Base-by-base conservation (phyloP, 768 basidiomycete species). In the Favolaschia claudopus region DNA sequence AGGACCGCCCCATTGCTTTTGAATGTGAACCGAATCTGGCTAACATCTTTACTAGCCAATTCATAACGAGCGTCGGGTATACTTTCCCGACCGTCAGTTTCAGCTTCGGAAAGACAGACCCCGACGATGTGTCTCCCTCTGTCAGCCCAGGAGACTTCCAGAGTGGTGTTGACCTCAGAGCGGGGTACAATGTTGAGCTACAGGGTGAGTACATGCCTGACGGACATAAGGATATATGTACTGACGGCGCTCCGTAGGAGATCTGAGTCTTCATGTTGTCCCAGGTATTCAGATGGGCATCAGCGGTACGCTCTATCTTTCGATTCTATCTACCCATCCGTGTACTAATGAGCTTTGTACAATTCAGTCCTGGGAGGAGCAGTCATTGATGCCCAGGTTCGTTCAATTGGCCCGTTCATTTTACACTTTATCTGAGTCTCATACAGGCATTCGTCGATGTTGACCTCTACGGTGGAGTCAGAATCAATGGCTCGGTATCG, bases 221-320 rank as follows among this genome's bases (percentile, higher is more conserved):
- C 37, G 53, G 61, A 19, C 62, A 59, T 4, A 67, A 60, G 10
- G 43, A 60, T 29, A 24, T 65, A 13, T 60, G 64, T 19, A 39
- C 56, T n/a, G n/a, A n/a, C n/a, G n/a, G n/a, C n/a, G n/a, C n/a
- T n/a, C n/a, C n/a, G n/a, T n/a, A 29, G 70, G 70, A 19, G 62
- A 66, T 43, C 20, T 71, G 3, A 63, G 56, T 19, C 46, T 67
- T 13, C 70, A 69, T 46, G 47, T 69, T 22, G 64, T 69, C 2
- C 70, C 70, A 5, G 45, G 61, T 22, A 29, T 70, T 17, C 70
- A 69, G 43, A 46, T 72, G 19, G 70, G 70, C n/a, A 38, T 70
- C 17, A 63, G 55, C 28, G n/a, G n/a, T n/a, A n/a, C n/a, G n/a
- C n/a, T n/a, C n/a, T n/a, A n/a, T n/a, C n/a, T n/a, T n/a, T n/a